Base-by-base conservation (phyloP, 163 green algal species). In the Scenedesmus sp. region DNA sequence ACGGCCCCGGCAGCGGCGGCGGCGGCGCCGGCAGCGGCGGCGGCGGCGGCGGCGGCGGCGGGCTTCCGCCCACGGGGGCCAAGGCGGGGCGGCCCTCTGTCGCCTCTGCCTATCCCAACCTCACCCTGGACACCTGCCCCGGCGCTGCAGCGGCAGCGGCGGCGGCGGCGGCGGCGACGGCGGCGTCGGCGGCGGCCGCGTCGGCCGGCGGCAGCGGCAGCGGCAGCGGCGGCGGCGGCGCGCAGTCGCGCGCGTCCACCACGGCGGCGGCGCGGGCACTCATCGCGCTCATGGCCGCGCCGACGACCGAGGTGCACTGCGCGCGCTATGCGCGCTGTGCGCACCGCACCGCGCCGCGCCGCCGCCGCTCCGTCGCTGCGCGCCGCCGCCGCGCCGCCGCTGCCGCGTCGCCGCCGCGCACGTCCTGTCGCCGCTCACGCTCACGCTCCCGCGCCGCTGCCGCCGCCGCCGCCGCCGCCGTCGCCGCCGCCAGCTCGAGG, bases 401-500 rank as follows among this genome's bases (percentile, higher is more conserved):
- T 71, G 24, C 15, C 44, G 63, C 51, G 63, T n/a, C 57, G 24
- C 26, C 6, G 57, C n/a, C 4, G 6, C 6, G 39, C 39, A 13
- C 45, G 10, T 48, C 0, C n/a, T 53, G n/a, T 10, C 54, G 54
- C 54, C 54, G n/a, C 54, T 58, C 17, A 13, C 18, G 5, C 11
- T 28, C 6, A 34, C 44, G 20, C 26, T 22, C n/a, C n/a, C n/a
- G 26, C 22, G 36, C 42, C 22, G 15, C 44, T 47, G 22, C 54
- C 13, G 44, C 24, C 18, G 47, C 24, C 54, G 47, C 33, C 58
- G 29, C 54, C 34, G 26, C 47, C 6, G 17, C n/a, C n/a, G n/a
- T n/a, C n/a, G n/a, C n/a, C n/a, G n/a, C n/a, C 51, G 60, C 34
- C 75, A 89, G 85, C 53, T 91, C 10, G 34, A 87, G 76, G 60